A percentile compares a stretch with the other conserved stretches of the same genome.
Evolutionary conservation across 2,329 filamentous ascomycete genomes (phyloP).

Genomic region (Fusarium globosum): DNA sequence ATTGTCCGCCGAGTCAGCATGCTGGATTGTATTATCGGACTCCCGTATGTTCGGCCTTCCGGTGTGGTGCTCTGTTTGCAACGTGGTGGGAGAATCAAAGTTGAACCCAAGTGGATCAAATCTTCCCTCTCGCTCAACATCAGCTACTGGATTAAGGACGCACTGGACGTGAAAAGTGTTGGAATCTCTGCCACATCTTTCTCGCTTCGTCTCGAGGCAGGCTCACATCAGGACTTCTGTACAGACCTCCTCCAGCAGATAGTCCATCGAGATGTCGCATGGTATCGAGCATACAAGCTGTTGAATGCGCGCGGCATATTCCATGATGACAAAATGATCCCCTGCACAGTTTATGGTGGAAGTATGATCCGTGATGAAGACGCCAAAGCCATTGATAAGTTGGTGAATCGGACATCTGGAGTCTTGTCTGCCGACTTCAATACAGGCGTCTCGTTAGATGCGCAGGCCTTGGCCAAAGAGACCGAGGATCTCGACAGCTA

Average conservation of each 20-base stretch:
- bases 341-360: no score
- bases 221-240: neutral
- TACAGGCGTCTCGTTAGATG: neutral
- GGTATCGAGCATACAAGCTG: neutral
- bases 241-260: neutral
- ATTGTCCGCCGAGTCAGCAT: rapidly evolving
- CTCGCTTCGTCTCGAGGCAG: neutral
- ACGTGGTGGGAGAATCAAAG: neutral
- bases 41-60: no score
- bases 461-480: rapidly evolving
- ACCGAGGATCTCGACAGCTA: rapidly evolving
- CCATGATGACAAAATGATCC: neutral
- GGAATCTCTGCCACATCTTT: rapidly evolving
- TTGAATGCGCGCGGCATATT: rapidly evolving
- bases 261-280: neutral
- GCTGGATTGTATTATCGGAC: neutral
- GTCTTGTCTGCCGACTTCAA: neutral
- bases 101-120: no score
- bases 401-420: neutral
- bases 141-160: neutral
- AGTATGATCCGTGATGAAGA: neutral
- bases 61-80: neutral
- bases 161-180: rapidly evolving
- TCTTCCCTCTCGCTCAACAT: rapidly evolving
- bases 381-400: rapidly evolving